Evolutionary conservation across 192 early-diverging fungal genomes (phyloP), one percentile per base, ranked within the genome.

Genomic region (Lobulomyces angularis): DNA sequence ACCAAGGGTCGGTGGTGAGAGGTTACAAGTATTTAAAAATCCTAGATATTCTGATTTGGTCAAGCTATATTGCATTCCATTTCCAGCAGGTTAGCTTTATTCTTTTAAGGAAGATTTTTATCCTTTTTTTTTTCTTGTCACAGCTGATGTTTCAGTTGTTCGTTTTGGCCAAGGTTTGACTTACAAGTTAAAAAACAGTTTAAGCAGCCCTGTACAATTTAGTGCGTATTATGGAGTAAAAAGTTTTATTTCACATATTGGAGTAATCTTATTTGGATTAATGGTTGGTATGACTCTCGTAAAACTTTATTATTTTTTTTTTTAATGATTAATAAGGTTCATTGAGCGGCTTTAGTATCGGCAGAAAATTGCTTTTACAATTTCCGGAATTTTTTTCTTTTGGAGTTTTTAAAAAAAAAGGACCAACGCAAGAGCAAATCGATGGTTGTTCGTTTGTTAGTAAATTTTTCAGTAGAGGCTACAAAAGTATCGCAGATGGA

Each of bases 311-410:
- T n/a, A n/a, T n/a, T n/a, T n/a, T n/a, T n/a, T n/a, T n/a, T n/a
- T n/a, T n/a, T n/a, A n/a, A n/a, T n/a, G n/a, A n/a, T n/a, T n/a
- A n/a, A n/a, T n/a, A n/a, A n/a, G n/a, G n/a, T n/a, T n/a, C n/a
- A n/a, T n/a, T 76, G 3, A 48, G 67, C 1, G 37, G 43, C n/a
- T 73, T 52, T 11, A 58, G 58, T 24, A 67, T 51, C 51, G 71
- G 78, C 16, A 65, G 74, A 19, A 53, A 64, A 20, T 22, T 76
- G 6, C 51, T 81, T 45, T 48, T 80, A 12, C 57, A 55, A 31
- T 65, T 69, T 40, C 79, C 81, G 2, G 58, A 61, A 26, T 44
- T 69, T 21, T 83, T 76, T 44, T 65, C 74, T 11, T 48, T 60
- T 31, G 80, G 80, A 3, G 6, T 69, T 0, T 81, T 78, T 41